phyloP scores from a whole-genome alignment of 2,329 filamentous ascomycete genomes.

The Fusarium sp. region DNA sequence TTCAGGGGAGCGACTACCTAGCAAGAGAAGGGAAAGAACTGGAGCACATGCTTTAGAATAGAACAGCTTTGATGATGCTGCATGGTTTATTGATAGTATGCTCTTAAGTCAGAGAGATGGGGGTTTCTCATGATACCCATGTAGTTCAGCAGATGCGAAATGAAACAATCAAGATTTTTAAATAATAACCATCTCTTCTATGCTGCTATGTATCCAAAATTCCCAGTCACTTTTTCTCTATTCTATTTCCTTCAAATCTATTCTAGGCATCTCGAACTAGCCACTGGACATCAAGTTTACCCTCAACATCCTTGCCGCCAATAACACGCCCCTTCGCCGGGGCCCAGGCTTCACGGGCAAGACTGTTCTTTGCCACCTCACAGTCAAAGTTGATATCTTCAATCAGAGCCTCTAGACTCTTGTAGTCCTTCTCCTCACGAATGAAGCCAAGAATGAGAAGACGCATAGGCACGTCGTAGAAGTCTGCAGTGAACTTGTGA shows the following conservation, averaged over 20 bases:
- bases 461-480: constrained; percentile 85
- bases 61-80: constrained; percentile 24
- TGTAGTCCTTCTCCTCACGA: constrained; percentile 89
- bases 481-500: constrained; percentile 80
- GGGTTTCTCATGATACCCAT: constrained; percentile 44
- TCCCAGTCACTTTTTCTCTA: constrained; percentile 32
- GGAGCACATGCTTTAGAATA: constrained; percentile 23
- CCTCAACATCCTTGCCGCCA: constrained; percentile 45
- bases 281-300: constrained; percentile 55
- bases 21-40: constrained; percentile 7
- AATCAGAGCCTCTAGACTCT: constrained; percentile 83
- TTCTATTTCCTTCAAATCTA: background rate
- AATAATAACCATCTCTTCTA: constrained; percentile 30
- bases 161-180: constrained; percentile 30
- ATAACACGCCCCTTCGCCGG: constrained; percentile 55
- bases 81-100: constrained; percentile 18
- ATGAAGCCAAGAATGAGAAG: constrained; percentile 89
- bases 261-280: constrained; percentile 50
- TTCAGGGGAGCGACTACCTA: constrained; percentile 28
- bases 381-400: constrained; percentile 92
- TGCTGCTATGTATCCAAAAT: constrained; percentile 41
- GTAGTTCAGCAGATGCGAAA: constrained; percentile 37
- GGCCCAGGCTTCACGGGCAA: constrained; percentile 74
- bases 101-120: constrained; percentile 7
- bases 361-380: constrained; percentile 79